Evolutionary conservation across 257 asterid genomes (phyloP), one percentile per base, ranked within the genome.

Genomic region (Primulina tabacum): DNA sequence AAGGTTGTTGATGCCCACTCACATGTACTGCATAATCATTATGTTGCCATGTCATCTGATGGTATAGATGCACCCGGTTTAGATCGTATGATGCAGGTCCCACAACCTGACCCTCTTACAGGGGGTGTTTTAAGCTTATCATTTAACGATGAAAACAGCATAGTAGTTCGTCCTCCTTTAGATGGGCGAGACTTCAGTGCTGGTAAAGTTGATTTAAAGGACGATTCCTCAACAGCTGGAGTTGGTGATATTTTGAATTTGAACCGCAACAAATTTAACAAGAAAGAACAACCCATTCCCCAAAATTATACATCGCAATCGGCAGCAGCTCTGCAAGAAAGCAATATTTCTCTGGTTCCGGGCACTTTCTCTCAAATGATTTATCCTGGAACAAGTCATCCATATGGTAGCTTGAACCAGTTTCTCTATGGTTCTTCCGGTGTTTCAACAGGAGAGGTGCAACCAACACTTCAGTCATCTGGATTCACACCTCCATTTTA

Each of bases 401-500:
- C 73, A n/a, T 82, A 82, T 30, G 75, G 79, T 37, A 62, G 65
- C 69, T 56, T 62, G 57, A 75, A 72, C 76, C 79, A 76, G 63
- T 57, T 78, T 26, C 76, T 58, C 21, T 66, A 78, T 67, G 78
- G 64, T 56, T 53, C 81, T 50, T 40, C 82, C 18, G 29, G n/a
- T 50, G 74, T 63, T 70, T 70, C 81, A 53, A 63, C 62, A 0
- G 16, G 75, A 24, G 78, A 64, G 34, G 65, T 71, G 69, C 85
- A 72, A 38, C 81, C 86, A 30, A 53, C 65, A 29, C 84, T 76
- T 35, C 81, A 73, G 20, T 71, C 83, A 34, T 59, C 83, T 63
- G 83, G 78, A 24, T 73, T 69, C 57, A 14, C 75, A 24, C 70
- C 77, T 59, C 76, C 80, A 59, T 58, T 72, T 8, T 81, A 75